Evolutionary conservation across 805 yeast species (phyloP).

Genomic region (Tetrapisispora pingtungensis): DNA sequence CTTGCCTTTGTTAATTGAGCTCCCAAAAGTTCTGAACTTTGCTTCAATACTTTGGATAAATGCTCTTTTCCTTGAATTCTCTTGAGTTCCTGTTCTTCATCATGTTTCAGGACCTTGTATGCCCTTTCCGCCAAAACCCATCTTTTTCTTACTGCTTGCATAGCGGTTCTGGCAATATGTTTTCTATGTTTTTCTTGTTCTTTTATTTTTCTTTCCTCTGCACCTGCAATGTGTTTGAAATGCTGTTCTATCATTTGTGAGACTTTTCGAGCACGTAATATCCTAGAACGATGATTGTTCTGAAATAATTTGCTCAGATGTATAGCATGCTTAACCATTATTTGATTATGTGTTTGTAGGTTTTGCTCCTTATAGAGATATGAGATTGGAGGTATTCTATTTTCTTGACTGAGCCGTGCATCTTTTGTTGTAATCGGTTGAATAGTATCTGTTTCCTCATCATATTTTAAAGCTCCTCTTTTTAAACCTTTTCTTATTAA

Average conservation of each 20-base stretch:
- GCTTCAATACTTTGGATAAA: slow-evolving; percentile 76
- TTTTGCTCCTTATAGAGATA: slow-evolving; percentile 29
- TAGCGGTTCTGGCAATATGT: slow-evolving; percentile 69
- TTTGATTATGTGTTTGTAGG: slow-evolving; percentile 53
- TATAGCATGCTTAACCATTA: slow-evolving; percentile 65
- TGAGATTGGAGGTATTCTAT: slow-evolving; percentile 41
- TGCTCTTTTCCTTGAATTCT: slow-evolving; percentile 78
- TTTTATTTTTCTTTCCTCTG: slow-evolving; percentile 69
- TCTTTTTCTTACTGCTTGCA: slow-evolving; percentile 75
- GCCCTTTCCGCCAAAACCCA: slow-evolving; percentile 89
- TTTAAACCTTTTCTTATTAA: slow-evolving; percentile 40
- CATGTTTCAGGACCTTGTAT: slow-evolving; percentile 58
- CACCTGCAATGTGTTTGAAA: slow-evolving; percentile 78
- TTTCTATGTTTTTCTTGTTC: slow-evolving; percentile 64
- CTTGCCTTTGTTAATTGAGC: slow-evolving; percentile 53
- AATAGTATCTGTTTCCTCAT: slow-evolving; percentile 30
- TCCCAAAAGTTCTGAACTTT: slow-evolving; percentile 80
- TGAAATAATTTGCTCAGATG: slow-evolving; percentile 59
- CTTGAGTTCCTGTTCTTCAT: slow-evolving; percentile 70
- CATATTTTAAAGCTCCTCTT: slow-evolving; percentile 36
- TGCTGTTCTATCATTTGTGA: slow-evolving; percentile 79
- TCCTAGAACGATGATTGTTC: slow-evolving; percentile 53
- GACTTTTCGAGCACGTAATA: slow-evolving; percentile 58
- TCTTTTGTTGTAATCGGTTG: slow-evolving; percentile 38
- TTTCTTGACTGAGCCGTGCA: slow-evolving; percentile 27